Base-by-base conservation (phyloP, 495 filamentous ascomycete genomes). In the Penicillium ucsense region DNA sequence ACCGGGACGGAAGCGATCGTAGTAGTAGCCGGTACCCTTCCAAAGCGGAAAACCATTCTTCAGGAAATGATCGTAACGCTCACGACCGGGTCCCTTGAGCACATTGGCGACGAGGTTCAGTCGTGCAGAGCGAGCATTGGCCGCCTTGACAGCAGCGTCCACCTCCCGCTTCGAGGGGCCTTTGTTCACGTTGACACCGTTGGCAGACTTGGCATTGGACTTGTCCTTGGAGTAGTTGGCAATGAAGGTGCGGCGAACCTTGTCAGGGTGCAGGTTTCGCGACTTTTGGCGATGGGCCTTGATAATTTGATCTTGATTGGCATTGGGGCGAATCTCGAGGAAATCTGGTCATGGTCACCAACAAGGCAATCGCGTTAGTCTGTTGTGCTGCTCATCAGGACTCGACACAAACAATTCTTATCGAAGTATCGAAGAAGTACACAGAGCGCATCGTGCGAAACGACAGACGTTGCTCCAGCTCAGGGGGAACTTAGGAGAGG, bases 21-120 rank as follows among this genome's bases (percentile, higher is more conserved):
- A 99, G 75, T 96, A 97, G 74, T 97, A 99, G 45, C 90, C 94
- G 11, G 92, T 96, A 33, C 94, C 92, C 64, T 86, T 87, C 92
- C 94, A 98, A 41, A 78, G 81, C 8, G 92, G 92, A 67, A 99
- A 99, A 20, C 92, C 92, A 67, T 96, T 88, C 57, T 73, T 76
- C 45, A 99, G 71, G 72, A 99, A 99, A 64, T 95, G 81, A 64
- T 99, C 90, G 64, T 99, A 99, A 44, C 94, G 85, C 56, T 86
- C 88, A 37, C 94, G 79, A 20, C 71, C 70, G 3, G 81, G 70
- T 2, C 91, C 89, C 45, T 85, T 83, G 20, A 99, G 81, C 56
- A 99, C 84, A 52, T 86, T 84, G 50, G 83, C 80, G 35, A 96
- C 82, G 57, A 90, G 78, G 55, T 84, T 84, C 27, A 97, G 74